Evolutionary conservation across 2,329 filamentous ascomycete genomes (phyloP), one percentile per base, ranked within the genome.

Genomic region (Paraphoma chrysanthemicola): DNA sequence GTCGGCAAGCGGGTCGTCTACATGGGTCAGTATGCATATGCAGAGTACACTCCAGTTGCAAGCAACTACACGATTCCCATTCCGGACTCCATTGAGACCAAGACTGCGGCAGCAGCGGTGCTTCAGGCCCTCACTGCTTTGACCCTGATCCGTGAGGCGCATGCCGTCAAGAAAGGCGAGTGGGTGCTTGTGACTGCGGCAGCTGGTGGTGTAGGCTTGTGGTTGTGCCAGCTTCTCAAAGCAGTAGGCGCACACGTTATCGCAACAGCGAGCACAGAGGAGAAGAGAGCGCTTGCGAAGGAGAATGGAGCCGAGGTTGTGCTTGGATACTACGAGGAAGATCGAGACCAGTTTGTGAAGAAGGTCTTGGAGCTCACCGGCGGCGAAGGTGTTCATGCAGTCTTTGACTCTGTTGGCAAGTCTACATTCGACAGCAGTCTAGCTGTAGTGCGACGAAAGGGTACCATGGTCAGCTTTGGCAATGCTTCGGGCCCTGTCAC

Each of bases 321-420:
- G 53, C 83, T 97, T 64, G 89, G 91, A 73, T 94, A 93, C 64
- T 76, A 77, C 43, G 76, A 79, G 31, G 87, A 88, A 46, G 81
- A 85, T 54, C 43, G 69, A 29, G 67, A 75, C 23, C 52, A 65
- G 43, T 76, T 77, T 45, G 68, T 71, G 1, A 66, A 72, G 56
- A 82, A 85, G 71, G 88, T 92, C 6, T 80, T 83, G 67, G 84
- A 90, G 72, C 87, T 91, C 47, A 97, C 92, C 0, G 85, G 82
- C 1, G 89, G 89, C 0, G 79, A 87, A 57, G 93, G 93, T 7
- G 88, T 90, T 2, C 85, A 87, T 61, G 92, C 89, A 9, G 89
- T 96, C 29, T 96, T 92, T 72, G 93, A 97, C 73, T 90, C 91
- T 6, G 91, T 97, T 2, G 93, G 93, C 11, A 92, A 92, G 79